phyloP scores from a whole-genome alignment of 2,329 filamentous ascomycete genomes.

The Diaporthe sp. region DNA sequence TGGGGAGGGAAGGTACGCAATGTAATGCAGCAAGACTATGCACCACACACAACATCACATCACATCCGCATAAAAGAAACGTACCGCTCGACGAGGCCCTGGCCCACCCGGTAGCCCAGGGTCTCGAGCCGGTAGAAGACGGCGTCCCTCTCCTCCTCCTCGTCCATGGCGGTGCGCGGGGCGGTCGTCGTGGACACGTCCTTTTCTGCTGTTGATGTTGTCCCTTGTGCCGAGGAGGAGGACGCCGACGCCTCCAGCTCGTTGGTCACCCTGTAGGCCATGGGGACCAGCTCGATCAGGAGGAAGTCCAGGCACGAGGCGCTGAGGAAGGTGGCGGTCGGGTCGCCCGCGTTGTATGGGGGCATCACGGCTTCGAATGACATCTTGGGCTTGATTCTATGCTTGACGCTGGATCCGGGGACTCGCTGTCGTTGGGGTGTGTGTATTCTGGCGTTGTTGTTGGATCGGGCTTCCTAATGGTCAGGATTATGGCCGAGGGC shows the following conservation, averaged over 20 bases:
- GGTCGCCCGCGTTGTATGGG: constrained; percentile 79
- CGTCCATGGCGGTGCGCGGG: constrained; percentile 64
- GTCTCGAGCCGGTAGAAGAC: constrained; percentile 87
- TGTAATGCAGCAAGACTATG: too few species aligned
- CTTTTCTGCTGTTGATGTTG: constrained; percentile 38
- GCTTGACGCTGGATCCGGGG: background rate
- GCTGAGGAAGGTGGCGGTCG: constrained; percentile 80
- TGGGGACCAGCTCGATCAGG: constrained; percentile 95
- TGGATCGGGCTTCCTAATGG: background rate
- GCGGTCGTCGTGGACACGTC: constrained; percentile 36
- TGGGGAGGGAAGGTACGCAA: too few species aligned
- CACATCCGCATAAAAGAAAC: constrained; percentile 39
- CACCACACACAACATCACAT: background rate
- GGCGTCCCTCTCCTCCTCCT: constrained; percentile 86
- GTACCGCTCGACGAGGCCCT: constrained; percentile 91
- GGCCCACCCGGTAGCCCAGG: constrained; percentile 90
- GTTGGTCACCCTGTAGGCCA: constrained; percentile 87
- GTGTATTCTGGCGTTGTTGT: background rate
- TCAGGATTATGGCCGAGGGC: background rate
- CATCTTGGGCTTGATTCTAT: constrained; percentile 59
- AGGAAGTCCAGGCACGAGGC: constrained; percentile 93
- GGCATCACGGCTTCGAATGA: constrained; percentile 79
- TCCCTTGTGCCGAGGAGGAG: constrained; percentile 10
- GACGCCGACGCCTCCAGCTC: constrained; percentile 71
- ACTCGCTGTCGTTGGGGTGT: background rate